Evolutionary conservation across 768 basidiomycete species (phyloP).

Genomic region (Amanita muscaria): DNA sequence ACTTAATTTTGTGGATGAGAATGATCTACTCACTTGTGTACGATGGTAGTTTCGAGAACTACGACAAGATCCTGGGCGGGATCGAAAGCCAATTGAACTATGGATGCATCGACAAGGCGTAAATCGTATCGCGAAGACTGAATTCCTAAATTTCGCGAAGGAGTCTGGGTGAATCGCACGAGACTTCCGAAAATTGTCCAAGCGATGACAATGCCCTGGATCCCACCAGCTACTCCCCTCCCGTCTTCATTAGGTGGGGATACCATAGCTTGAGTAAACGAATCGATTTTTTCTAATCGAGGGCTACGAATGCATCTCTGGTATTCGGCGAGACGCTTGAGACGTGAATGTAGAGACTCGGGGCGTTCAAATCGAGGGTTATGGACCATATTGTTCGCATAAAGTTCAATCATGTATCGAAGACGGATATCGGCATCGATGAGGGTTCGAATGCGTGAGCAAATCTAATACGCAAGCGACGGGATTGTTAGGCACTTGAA

Average conservation of each 20-base stretch:
- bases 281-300: background rate
- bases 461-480: too few relatives aligned
- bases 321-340: background rate
- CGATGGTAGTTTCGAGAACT: background rate
- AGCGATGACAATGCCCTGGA: background rate
- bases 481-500: background rate
- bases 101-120: background rate
- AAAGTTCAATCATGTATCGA: background rate
- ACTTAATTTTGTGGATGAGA: too few relatives aligned
- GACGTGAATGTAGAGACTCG: background rate
- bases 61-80: background rate
- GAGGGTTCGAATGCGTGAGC: background rate
- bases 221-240: background rate
- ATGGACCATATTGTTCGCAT: background rate
- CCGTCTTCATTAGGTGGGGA: background rate
- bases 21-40: background rate
- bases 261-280: too few relatives aligned
- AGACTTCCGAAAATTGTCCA: background rate
- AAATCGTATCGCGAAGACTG: background rate
- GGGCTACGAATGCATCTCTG: background rate
- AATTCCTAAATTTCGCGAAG: background rate
- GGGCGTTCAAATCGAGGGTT: background rate
- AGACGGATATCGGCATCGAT: background rate
- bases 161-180: background rate
- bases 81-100: background rate